Evolutionary conservation across 1,139 yeast species (phyloP).

Genomic region (Nakaseomyces nivariensis): DNA sequence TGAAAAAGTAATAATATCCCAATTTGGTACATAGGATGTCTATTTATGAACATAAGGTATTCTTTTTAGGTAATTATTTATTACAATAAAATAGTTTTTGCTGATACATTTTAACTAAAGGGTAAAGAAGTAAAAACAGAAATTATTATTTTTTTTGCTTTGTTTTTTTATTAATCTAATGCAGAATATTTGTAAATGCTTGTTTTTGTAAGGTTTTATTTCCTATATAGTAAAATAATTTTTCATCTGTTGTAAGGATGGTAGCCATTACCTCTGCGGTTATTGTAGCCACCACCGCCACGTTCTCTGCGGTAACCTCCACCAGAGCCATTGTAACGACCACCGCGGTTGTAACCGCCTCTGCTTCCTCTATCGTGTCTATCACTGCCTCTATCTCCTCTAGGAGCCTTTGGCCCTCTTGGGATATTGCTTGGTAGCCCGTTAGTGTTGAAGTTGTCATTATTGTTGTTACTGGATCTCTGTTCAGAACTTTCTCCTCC

Average conservation of each 20-base stretch:
- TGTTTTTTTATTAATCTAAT: neutral
- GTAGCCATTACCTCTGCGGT: constrained; percentile 15
- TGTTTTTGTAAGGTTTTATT: neutral
- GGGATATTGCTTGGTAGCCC: constrained; percentile 27
- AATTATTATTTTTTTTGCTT: too few relatives aligned
- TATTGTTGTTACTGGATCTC: constrained; percentile 12
- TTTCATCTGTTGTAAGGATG: constrained; percentile 23
- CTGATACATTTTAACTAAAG: too few relatives aligned
- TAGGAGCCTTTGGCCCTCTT: constrained; percentile 30
- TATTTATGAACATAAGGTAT: too few relatives aligned
- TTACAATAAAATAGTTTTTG: too few relatives aligned
- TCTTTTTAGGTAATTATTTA: too few relatives aligned
- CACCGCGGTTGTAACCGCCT: constrained; percentile 23
- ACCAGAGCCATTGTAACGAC: constrained; percentile 4
- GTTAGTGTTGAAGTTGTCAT: constrained; percentile 9
- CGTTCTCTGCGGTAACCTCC: constrained; percentile 15
- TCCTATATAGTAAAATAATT: neutral
- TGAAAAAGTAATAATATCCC: too few relatives aligned
- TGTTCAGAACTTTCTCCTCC: constrained; percentile 17
- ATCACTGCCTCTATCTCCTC: constrained; percentile 12
- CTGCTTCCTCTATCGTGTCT: constrained; percentile 15
- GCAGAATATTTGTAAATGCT: neutral
- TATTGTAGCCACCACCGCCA: constrained; percentile 17
- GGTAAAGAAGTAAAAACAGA: too few relatives aligned
- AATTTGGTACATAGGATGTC: too few relatives aligned